phyloP scores from a whole-genome alignment of 768 basidiomycete species.

The Rhodotorula taiwanensis region DNA sequence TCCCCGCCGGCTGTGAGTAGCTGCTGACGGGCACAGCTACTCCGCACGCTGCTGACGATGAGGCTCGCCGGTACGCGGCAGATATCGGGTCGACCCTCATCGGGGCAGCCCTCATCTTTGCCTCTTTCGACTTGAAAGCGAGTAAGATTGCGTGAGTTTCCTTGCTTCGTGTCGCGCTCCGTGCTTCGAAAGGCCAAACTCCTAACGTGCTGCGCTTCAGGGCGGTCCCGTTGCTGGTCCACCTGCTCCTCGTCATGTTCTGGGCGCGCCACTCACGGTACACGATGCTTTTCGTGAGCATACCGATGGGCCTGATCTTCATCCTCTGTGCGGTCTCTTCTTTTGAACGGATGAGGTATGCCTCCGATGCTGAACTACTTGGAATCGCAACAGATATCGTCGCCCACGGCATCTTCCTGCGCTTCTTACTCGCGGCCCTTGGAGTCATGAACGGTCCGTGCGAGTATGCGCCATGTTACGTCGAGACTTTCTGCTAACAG shows the following conservation, averaged over 20 bases:
- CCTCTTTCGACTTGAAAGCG: constrained; percentile 27
- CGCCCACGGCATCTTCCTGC: constrained; percentile 18
- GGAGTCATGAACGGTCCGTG: constrained; percentile 29
- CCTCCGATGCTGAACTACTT: background rate
- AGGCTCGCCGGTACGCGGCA: too few species aligned
- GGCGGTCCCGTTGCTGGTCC: constrained; percentile 16
- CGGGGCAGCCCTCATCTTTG: constrained; percentile 26
- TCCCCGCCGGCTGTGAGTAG: constrained; percentile 28
- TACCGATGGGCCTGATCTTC: constrained; percentile 13
- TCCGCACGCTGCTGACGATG: too few species aligned
- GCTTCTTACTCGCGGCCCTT: constrained; percentile 17
- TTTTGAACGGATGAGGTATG: background rate
- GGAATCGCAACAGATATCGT: constrained; percentile 15
- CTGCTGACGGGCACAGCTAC: too few species aligned
- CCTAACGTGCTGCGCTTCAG: background rate
- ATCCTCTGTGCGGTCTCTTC: constrained; percentile 1
- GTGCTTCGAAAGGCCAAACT: too few species aligned
- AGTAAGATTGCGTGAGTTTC: constrained; percentile 18
- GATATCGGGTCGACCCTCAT: constrained; percentile 31
- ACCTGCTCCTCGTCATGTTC: constrained; percentile 8
- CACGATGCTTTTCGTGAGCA: constrained; percentile 11
- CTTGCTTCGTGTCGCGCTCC: background rate
- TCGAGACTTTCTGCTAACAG: background rate
- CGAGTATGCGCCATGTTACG: background rate
- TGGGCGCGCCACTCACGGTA: constrained; percentile 26